Evolutionary conservation across 2,329 filamentous ascomycete species (phyloP).

Genomic region (Rhinocladiella mackenziei): DNA sequence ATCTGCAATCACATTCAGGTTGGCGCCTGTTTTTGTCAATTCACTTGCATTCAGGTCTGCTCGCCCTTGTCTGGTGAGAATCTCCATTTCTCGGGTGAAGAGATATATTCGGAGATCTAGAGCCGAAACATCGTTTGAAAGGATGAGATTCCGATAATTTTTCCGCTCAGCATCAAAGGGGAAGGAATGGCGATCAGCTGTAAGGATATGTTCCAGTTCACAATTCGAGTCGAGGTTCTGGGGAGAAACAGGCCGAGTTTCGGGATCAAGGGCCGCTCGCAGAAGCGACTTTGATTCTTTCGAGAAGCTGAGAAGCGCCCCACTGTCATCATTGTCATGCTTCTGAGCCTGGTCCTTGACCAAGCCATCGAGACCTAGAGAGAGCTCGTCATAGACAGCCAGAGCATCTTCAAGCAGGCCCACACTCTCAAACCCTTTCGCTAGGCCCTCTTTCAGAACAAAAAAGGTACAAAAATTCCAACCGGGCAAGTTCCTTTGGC

Average conservation of each 20-base stretch:
- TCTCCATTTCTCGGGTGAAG: slow-evolving; percentile 78
- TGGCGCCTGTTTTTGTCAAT: slow-evolving; percentile 1
- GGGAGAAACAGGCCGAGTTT: slow-evolving; percentile 11
- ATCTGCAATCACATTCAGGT: slow-evolving; percentile 64
- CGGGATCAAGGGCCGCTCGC: slow-evolving; percentile 46
- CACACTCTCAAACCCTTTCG: slow-evolving; percentile 91
- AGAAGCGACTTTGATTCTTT: slow-evolving; percentile 65
- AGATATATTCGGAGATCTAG: slow-evolving; percentile 96
- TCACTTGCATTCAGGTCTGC: slow-evolving; percentile 7
- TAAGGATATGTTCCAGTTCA: slow-evolving; percentile 16
- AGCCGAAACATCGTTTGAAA: slow-evolving; percentile 90
- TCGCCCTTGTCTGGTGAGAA: slow-evolving; percentile 48
- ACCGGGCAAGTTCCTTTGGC: slow-evolving; percentile 78
- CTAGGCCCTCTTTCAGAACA: slow-evolving; percentile 91
- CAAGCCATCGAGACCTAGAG: slow-evolving; percentile 77
- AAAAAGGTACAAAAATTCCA: slow-evolving; percentile 99
- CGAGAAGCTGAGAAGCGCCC: slow-evolving; percentile 67
- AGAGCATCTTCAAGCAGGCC: slow-evolving; percentile 93
- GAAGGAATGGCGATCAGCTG: slow-evolving; percentile 23
- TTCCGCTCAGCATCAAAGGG: slow-evolving; percentile 60
- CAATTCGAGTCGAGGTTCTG: slow-evolving; percentile 30
- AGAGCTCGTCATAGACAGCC: slow-evolving; percentile 90
- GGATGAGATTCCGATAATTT: slow-evolving; percentile 83
- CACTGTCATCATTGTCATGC: slow-evolving; percentile 62
- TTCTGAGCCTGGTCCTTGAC: slow-evolving; percentile 68